phyloP scores from a whole-genome alignment of 257 asterid species.

The Galeopsis tetrahit region DNA sequence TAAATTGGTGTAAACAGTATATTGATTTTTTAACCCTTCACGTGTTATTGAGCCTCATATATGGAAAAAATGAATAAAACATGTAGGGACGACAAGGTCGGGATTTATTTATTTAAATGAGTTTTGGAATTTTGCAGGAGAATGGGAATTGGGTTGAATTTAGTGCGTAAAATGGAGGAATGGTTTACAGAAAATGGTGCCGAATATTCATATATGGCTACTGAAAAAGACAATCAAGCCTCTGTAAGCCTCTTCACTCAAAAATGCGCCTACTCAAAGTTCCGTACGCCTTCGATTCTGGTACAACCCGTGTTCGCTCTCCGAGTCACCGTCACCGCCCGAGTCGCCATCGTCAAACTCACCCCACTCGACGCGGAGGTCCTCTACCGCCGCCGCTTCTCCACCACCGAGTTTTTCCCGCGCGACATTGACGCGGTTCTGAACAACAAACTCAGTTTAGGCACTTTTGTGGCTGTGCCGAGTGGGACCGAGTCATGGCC shows the following conservation, averaged over 20 bases:
- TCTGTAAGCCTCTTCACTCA: constrained; percentile 72
- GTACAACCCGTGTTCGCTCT: constrained; percentile 90
- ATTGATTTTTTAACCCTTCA: too few species aligned
- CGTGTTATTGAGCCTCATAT: too few species aligned
- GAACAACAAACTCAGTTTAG: constrained; percentile 58
- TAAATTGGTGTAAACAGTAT: too few species aligned
- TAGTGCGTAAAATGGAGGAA: constrained; percentile 62
- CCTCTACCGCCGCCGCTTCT: constrained; percentile 65
- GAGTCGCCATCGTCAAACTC: constrained; percentile 56
- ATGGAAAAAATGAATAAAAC: too few species aligned
- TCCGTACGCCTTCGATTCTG: constrained; percentile 77
- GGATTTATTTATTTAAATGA: background rate
- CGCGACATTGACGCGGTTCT: constrained; percentile 76
- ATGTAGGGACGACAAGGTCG: constrained; percentile 21
- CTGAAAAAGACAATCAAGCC: constrained; percentile 85
- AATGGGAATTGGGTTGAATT: constrained; percentile 78
- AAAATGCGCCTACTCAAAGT: constrained; percentile 76
- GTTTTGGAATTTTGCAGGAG: constrained; percentile 52
- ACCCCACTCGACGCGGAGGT: constrained; percentile 58
- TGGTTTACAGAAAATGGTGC: constrained; percentile 85
- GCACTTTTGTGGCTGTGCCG: constrained; percentile 75
- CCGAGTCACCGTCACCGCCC: constrained; percentile 38
- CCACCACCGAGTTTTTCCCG: constrained; percentile 86
- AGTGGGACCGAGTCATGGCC: constrained; percentile 58
- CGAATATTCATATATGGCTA: constrained; percentile 84